Percentiles rank a stretch among this genome's conserved stretches.
phyloP scores from a whole-genome alignment of 805 yeast genomes.

The Deakozyma indianensis region DNA sequence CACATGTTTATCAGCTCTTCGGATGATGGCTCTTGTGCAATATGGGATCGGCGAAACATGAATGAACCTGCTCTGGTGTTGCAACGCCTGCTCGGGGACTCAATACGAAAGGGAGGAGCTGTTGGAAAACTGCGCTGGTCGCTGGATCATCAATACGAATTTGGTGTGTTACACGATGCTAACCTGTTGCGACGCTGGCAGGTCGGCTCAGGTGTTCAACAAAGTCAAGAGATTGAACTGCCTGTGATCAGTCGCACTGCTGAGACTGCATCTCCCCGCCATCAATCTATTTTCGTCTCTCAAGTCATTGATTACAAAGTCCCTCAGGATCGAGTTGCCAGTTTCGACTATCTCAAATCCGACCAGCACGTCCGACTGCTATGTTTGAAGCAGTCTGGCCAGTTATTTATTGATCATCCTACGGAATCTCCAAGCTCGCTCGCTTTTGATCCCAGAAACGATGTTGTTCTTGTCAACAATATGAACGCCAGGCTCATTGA shows the following conservation, averaged over 20 bases:
- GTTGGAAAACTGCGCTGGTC: conserved; percentile 8
- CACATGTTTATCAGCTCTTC: conserved; percentile 59
- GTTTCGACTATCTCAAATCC: conserved; percentile 71
- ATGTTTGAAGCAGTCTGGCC: conserved; percentile 86
- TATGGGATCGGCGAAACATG: conserved; percentile 31
- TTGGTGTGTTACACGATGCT: conserved; percentile 69
- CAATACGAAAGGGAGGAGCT: conserved; percentile 13
- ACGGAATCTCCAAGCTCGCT: conserved; percentile 49
- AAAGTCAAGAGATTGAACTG: background rate
- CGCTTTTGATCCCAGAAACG: conserved; percentile 44
- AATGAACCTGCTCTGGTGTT: conserved; percentile 10
- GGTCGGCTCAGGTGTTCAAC: conserved; percentile 28
- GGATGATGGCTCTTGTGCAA: conserved; percentile 71
- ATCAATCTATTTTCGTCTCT: conserved; percentile 42
- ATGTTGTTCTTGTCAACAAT: conserved; percentile 14
- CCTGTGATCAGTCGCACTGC: background rate
- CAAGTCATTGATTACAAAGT: conserved; percentile 62
- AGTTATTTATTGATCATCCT: conserved; percentile 66
- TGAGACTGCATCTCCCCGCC: background rate
- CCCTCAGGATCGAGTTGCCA: conserved; percentile 65
- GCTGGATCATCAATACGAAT: conserved; percentile 41
- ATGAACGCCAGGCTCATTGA: conserved; percentile 1
- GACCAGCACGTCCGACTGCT: conserved; percentile 37
- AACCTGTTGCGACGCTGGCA: conserved; percentile 70
- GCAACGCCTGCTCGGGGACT: conserved; percentile 11